Evolutionary conservation across 2,329 filamentous ascomycete genomes (phyloP), one percentile per base, ranked within the genome.

Genomic region (Colletotrichum tanaceti): DNA sequence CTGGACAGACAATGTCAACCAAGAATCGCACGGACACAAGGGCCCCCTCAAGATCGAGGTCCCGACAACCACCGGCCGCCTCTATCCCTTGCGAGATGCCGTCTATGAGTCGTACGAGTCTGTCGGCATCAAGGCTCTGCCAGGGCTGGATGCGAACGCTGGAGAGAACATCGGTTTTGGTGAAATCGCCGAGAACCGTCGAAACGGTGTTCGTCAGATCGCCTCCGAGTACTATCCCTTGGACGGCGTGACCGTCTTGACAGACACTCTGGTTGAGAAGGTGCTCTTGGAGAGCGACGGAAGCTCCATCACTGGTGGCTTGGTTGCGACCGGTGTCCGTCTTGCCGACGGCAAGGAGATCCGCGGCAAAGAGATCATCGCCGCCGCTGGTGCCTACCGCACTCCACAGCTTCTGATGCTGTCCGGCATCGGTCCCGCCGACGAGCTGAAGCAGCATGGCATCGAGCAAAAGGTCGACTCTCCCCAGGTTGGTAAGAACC

Each of bases 381-480:
- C 85, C 10, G 80, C 79, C 13, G 81, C 79, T 2, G 85, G 85
- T 2, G 78, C 84, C 18, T 86, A 85, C 73, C 84, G 82, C 72
- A 85, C 82, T 46, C 84, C 85, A 1, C 81, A 81, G n/a, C 81
- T 87, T 39, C 79, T 87, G 5, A 80, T 85, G 71, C 82, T 84
- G 18, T 87, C 85, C 14, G 85, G 85, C 0, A 83, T 87, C 39
- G 85, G 85, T 0, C 79, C 82, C 5, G 78, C 77, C 47, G 74
- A 77, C 0, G 83, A 86, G 54, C 73, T 69, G 2, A 76, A 80
- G 13, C 75, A 81, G 62, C 74, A 82, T 43, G 77, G 75, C 9
- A 85, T 86, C 54, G 54, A 76, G 4, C 80, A 78, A 38, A 72
- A 79, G 7, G 75, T 85, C 0, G 77, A 85, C 13, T 75, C 81